phyloP scores from a whole-genome alignment of 2,329 filamentous ascomycete species.

The Dissoconium aciculare region DNA sequence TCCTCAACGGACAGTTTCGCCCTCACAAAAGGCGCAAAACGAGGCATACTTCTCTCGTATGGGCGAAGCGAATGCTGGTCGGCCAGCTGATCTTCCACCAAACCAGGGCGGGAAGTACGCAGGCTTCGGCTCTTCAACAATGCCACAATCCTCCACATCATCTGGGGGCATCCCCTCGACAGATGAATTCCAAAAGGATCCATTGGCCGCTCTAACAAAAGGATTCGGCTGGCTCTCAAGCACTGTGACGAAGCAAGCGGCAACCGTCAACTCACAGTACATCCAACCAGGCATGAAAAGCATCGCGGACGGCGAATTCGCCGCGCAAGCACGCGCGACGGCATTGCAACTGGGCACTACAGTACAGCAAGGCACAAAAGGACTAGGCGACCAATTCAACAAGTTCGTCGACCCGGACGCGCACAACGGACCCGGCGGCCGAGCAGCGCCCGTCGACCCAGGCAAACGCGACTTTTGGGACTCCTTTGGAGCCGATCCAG shows the following conservation, averaged over 20 bases:
- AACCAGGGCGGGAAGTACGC: constrained; percentile 84
- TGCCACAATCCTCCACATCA: constrained; percentile 31
- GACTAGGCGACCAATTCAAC: constrained; percentile 64
- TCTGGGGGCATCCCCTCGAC: constrained; percentile 44
- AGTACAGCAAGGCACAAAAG: constrained; percentile 51
- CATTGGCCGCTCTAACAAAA: constrained; percentile 73
- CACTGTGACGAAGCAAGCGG: constrained; percentile 77
- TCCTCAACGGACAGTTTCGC: constrained; percentile 14
- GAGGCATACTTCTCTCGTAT: constrained; percentile 83
- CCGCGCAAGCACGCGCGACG: constrained; percentile 44
- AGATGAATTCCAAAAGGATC: constrained; percentile 86
- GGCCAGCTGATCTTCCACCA: constrained; percentile 61
- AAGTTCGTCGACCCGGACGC: constrained; percentile 59
- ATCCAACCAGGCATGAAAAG: constrained; percentile 86
- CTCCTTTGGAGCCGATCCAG: constrained; percentile 58
- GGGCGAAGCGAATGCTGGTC: constrained; percentile 64
- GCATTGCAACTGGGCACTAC: constrained; percentile 37
- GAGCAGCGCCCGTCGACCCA: constrained; percentile 28
- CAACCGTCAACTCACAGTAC: constrained; percentile 78
- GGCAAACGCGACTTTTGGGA: constrained; percentile 83
- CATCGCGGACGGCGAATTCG: constrained; percentile 45
- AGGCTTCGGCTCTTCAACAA: constrained; percentile 72
- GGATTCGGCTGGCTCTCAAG: constrained; percentile 89
- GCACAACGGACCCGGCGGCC: constrained; percentile 4
- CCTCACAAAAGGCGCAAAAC: constrained; percentile 45